These are phyloP conservation scores for Blastobotrys petasosporus DNA, from an alignment of 1,139 yeast species.

Conservation along the genomic window DNA sequence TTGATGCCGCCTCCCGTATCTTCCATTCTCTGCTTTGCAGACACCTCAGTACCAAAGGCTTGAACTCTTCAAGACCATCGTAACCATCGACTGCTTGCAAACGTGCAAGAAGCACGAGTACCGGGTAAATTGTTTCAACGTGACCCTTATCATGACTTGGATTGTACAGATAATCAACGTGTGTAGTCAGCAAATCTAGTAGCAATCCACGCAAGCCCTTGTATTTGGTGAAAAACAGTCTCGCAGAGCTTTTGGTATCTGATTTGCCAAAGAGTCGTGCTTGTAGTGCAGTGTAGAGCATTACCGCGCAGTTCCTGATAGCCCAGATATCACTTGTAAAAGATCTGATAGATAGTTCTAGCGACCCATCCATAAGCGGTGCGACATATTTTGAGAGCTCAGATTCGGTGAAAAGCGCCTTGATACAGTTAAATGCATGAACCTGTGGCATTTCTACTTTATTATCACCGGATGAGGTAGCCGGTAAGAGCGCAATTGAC, in stretches of 20 bases:
- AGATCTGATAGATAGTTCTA: constrained; percentile 53
- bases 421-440: constrained; percentile 84
- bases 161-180: constrained; percentile 31
- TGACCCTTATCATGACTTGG: constrained; percentile 18
- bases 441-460: constrained; percentile 81
- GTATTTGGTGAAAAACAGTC: constrained; percentile 62
- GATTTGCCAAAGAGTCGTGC: constrained; percentile 65
- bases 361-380: constrained; percentile 49
- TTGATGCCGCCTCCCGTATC: constrained; percentile 78
- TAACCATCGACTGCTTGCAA: constrained; percentile 51
- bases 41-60: constrained; percentile 42
- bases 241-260: constrained; percentile 47
- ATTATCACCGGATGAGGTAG: constrained; percentile 40
- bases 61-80: constrained; percentile 47
- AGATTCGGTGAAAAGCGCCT: constrained; percentile 66
- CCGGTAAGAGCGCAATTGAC: constrained; percentile 47
- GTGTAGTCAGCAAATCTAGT: constrained; percentile 39
- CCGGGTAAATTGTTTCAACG: constrained; percentile 64
- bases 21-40: constrained; percentile 63
- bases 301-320: constrained; percentile 82
- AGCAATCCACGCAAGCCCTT: constrained; percentile 48
- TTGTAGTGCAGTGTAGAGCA: constrained; percentile 83
- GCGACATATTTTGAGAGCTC: constrained; percentile 50
- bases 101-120: constrained; percentile 63
- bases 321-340: constrained; percentile 75